Conservation (phyloP, 257 asterid genomes). For the Ophiorrhiza pumila region DNA sequence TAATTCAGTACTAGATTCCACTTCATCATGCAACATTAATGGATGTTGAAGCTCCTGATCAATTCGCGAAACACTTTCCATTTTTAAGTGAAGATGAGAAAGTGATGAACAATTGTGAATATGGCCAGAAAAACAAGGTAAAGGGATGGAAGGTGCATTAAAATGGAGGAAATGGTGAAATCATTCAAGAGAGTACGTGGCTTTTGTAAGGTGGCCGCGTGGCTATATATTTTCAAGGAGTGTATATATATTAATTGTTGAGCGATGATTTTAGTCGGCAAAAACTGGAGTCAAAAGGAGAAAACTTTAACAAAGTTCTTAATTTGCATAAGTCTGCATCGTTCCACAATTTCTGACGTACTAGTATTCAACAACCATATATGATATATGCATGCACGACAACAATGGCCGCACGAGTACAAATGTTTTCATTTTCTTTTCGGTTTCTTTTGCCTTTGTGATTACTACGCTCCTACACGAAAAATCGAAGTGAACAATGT, state of each 20-base stretch:
- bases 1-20: not conserved
- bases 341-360: too few species aligned
- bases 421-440: too few species aligned
- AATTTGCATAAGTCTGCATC: too few species aligned
- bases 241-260: not conserved
- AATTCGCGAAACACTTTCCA: conserved; percentile 1
- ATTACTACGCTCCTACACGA: too few species aligned
- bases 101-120: too few species aligned
- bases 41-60: conserved; percentile 8
- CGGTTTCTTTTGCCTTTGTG: too few species aligned
- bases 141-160: not conserved
- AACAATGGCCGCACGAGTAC: too few species aligned
- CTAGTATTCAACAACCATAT: too few species aligned
- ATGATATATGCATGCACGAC: too few species aligned
- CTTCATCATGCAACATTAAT: not conserved
- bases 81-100: not conserved
- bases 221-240: not conserved
- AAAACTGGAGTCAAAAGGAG: too few species aligned
- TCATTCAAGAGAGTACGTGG: not conserved
- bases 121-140: not conserved
- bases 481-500: too few species aligned
- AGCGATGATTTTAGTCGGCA: not conserved
- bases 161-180: not conserved
- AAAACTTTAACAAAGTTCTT: too few species aligned
- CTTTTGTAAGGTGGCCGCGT: conserved; percentile 3